Evolutionary conservation across 2,329 filamentous ascomycete species (phyloP), one percentile per base, ranked within the genome.

Genomic region (Xylariaceae sp.): DNA sequence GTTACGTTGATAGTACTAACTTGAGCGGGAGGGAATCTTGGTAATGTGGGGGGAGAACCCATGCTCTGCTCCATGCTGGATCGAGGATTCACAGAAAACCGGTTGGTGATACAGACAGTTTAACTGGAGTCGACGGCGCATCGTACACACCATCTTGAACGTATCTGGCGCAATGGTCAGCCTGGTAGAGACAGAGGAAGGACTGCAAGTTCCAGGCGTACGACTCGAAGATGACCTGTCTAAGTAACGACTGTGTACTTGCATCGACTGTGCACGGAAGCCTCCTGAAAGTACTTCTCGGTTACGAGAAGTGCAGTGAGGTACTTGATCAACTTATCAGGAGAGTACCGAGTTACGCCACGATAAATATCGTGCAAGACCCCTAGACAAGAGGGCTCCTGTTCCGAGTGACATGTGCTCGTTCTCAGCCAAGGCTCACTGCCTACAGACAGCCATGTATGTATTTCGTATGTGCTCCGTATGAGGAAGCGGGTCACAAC

Each of bases 401-500:
- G 10, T 6, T 48, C 15, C 45, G 35, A 44, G 47, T 45, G 13
- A 42, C 44, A 48, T 44, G n/a, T 18, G 39, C 39, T 23, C 49
- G 17, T 5, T 42, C 48, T 53, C 55, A 57, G 55, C 55, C 42
- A 39, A 57, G 55, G 55, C 55, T 30, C 23, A 30, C 23, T 30
- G 23, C 23, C 52, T 52, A 53, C 30, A 39, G 35, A n/a, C 35
- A 51, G 48, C 47, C 35, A 52, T 23, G 56, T 45, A 52, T 23
- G 56, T 45, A 13, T 4, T 4, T 39, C 5, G 37, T 10, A 42
- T 8, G 23, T 30, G 23, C 23, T 6, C 23, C 23, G 23, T 30
- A 30, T 30, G 23, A 30, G 53, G 50, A 60, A 37, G 58, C 56
- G 61, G 61, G 57, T 55, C 58, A 56, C 54, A 37, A 56, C 56